Percentiles rank a stretch among this genome's conserved stretches.
Evolutionary conservation across 2,329 filamentous ascomycete species (phyloP).

Genomic region (Venturia aucupariae): DNA sequence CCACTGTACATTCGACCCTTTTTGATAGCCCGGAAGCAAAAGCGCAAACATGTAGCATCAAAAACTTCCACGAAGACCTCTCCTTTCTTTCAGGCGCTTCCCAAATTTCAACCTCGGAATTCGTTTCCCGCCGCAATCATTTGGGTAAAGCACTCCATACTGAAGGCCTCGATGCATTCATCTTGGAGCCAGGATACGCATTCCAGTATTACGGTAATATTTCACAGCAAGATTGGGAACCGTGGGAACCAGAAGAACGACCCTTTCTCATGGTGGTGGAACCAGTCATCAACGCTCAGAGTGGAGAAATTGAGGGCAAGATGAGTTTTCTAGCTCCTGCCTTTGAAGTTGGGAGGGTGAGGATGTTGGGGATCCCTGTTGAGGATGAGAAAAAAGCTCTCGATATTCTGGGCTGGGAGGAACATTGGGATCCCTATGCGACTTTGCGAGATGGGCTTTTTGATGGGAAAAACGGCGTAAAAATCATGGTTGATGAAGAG

Average conservation of each 20-base stretch:
- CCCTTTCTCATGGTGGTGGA: conserved; percentile 54
- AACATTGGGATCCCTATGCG: conserved; percentile 55
- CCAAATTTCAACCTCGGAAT: conserved; percentile 44
- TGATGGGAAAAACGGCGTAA: conserved; percentile 27
- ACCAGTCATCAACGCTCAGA: conserved; percentile 30
- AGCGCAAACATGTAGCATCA: conserved; percentile 44
- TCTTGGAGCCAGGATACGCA: conserved; percentile 55
- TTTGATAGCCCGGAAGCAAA: conserved; percentile 17
- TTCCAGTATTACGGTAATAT: conserved; percentile 57
- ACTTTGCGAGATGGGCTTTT: conserved; percentile 41
- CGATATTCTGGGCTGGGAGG: conserved; percentile 51
- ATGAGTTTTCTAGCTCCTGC: conserved; percentile 51
- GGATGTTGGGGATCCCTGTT: conserved; percentile 50
- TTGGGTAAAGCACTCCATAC: conserved; percentile 46
- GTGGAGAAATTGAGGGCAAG: conserved; percentile 40
- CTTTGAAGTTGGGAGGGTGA: conserved; percentile 52
- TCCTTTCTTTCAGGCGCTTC: conserved; percentile 42
- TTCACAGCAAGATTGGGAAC: conserved; percentile 53
- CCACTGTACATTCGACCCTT: neutral
- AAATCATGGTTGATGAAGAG: conserved; percentile 57
- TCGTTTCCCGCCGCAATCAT: conserved; percentile 45
- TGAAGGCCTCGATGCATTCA: conserved; percentile 47
- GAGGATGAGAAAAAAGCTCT: conserved; percentile 31
- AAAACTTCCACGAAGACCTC: conserved; percentile 40
- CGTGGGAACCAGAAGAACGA: conserved; percentile 56